Evolutionary conservation across 2,329 filamentous ascomycete species (phyloP).

Genomic region (Sordariomycetes sp.): DNA sequence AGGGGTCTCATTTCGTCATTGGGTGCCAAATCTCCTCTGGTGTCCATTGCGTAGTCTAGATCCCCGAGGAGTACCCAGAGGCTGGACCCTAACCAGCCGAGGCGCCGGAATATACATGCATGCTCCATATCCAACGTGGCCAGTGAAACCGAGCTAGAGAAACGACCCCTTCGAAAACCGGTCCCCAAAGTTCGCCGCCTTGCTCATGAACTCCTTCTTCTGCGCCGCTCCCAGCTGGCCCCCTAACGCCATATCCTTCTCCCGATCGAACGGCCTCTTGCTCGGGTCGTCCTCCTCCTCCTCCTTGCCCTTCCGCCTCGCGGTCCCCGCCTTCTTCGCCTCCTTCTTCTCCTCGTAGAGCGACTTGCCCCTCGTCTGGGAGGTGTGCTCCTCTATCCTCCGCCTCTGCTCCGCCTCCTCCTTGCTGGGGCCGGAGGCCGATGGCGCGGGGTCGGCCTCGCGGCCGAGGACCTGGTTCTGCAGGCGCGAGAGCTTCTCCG

Average conservation of each 20-base stretch:
- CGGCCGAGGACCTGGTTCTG: conserved; percentile 77
- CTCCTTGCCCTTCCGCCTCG: conserved; percentile 31
- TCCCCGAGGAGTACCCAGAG: not conserved
- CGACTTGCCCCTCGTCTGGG: conserved; percentile 44
- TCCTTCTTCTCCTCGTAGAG: conserved; percentile 48
- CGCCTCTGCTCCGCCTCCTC: conserved; percentile 46
- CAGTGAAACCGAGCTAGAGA: conserved; percentile 22
- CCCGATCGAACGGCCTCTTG: conserved; percentile 74
- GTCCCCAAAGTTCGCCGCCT: conserved; percentile 70
- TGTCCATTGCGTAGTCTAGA: not conserved
- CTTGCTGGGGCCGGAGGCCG: conserved; percentile 18
- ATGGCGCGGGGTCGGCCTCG: conserved; percentile 25
- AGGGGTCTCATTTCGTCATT: not conserved
- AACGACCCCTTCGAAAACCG: conserved; percentile 70
- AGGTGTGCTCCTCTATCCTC: conserved; percentile 36
- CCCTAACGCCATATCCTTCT: conserved; percentile 84
- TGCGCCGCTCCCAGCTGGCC: conserved; percentile 62
- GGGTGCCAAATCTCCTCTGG: not conserved
- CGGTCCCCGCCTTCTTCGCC: conserved; percentile 17
- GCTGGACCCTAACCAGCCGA: not conserved
- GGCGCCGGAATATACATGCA: not conserved
- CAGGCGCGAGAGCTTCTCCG: conserved; percentile 72
- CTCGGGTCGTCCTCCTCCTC: conserved; percentile 85
- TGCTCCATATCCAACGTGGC: not conserved
- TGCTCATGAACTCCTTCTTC: conserved; percentile 66